Base-by-base conservation (phyloP, 2,329 filamentous ascomycete genomes). In the Raffaelea ambrosiae region DNA sequence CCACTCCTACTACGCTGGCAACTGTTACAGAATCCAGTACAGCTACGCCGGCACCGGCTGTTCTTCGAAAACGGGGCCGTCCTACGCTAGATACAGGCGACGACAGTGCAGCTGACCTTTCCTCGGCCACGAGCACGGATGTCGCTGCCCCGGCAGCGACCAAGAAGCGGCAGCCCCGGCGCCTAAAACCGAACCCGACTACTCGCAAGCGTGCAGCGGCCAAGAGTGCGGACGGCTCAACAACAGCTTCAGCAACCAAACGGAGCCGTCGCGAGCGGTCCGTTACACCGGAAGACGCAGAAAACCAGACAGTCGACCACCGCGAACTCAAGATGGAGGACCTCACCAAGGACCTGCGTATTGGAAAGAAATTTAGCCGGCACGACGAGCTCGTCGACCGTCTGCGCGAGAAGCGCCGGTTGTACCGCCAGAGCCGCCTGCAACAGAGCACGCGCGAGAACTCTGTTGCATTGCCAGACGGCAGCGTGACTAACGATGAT, bases 301-400 rank as follows among this genome's bases (percentile, higher is more conserved):
- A 85, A 57, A 62, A 66, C 21, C 72, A 76, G 49, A 63, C 75
- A 52, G 81, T 91, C 47, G 83, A 89, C 58, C 70, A 79, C 20
- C 74, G 76, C 21, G 75, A 73, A 3, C 74, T 86, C 22, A 86
- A 79, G 47, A 88, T 93, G 81, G 76, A 74, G 40, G 84, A 88
- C 49, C 66, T 93, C 3, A 86, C 80, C 44, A 78, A 75, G 52
- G 84, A 88, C 58, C 68, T 85, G 46, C 74, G 75, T 20, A 83
- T 84, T 48, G 87, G 87, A 49, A 86, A 85, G 61, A 81, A 84
- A 51, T 90, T 88, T 48, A 83, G 81, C 57, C 76, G 83, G 3
- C 85, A 88, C 55, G 79, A 82, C 57, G 81, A 85, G 58, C 81
- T 93, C 56, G 78, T 81, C 39, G 74, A 82, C 54, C 79, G 86